A percentile compares a stretch with the other conserved stretches of the same genome.
phyloP scores from a whole-genome alignment of 1,284 basidiomycete genomes.

The Sanguinoderma infundibulare region DNA sequence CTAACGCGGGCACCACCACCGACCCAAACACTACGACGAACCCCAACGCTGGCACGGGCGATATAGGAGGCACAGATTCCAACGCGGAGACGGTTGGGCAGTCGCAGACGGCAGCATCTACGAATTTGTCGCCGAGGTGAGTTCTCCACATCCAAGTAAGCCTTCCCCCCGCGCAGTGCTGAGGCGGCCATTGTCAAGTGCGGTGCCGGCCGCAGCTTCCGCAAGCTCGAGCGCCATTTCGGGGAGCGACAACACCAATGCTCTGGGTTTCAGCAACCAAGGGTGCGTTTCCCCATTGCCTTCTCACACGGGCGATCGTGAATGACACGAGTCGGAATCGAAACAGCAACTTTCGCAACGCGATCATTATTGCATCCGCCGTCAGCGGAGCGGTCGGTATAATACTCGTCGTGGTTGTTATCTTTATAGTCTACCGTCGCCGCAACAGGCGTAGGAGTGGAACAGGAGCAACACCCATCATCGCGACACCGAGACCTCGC shows the following conservation, averaged over 20 bases:
- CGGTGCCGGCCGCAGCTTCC: not conserved
- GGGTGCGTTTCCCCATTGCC: not conserved
- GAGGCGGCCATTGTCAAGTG: not conserved
- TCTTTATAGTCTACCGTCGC: conserved; percentile 23
- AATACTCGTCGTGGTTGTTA: conserved; percentile 17
- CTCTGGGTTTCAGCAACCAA: not conserved
- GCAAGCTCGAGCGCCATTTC: not conserved
- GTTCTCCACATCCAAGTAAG: not conserved
- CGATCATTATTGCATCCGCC: conserved; percentile 23
- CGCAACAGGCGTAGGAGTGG: conserved; percentile 6
- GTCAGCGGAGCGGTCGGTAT: conserved; percentile 22
- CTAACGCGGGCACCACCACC: not conserved
- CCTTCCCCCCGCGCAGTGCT: not conserved
- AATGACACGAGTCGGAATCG: not conserved
- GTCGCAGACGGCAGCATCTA: conserved; percentile 7
- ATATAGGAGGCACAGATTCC: not conserved
- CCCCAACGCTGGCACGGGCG: not conserved
- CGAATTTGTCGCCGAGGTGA: not conserved
- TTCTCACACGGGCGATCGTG: not conserved
- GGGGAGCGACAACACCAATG: conserved; percentile 1
- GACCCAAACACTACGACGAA: not conserved
- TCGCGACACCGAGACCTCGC: conserved; percentile 1
- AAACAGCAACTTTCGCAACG: conserved; percentile 11
- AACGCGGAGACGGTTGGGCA: not conserved
- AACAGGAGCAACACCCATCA: conserved; percentile 1